These are phyloP conservation scores for Neospermospora avenae DNA, from an alignment of 2,329 filamentous ascomycete genomes.

Conservation along the genomic window DNA sequence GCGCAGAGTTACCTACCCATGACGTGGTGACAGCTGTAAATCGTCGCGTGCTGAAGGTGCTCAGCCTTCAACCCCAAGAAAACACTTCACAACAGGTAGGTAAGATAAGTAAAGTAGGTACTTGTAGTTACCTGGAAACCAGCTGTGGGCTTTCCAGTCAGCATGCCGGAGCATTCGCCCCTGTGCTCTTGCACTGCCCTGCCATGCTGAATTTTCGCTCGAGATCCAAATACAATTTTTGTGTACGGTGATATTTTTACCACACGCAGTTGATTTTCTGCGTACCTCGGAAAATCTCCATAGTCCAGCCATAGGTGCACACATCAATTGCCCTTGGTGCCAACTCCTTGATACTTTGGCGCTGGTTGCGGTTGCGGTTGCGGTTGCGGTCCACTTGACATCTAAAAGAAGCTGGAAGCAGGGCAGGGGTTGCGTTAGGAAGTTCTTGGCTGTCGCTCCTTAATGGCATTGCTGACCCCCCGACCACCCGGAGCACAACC, in stretches of 20 bases:
- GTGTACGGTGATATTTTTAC: too few species aligned
- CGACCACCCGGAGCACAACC: too few species aligned
- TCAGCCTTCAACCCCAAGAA: background rate
- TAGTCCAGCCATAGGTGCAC: too few species aligned
- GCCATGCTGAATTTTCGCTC: background rate
- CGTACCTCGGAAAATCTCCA: too few species aligned
- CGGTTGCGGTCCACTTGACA: background rate
- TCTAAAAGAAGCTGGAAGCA: background rate
- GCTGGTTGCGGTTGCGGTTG: too few species aligned
- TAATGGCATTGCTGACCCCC: conserved; percentile 1
- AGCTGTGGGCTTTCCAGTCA: too few species aligned
- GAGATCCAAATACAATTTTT: background rate
- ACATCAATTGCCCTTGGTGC: too few species aligned
- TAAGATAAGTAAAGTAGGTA: background rate
- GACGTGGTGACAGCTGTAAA: background rate
- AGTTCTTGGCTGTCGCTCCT: conserved; percentile 1
- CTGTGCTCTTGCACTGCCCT: background rate
- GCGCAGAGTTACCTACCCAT: background rate
- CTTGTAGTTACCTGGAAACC: background rate
- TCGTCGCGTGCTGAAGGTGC: background rate
- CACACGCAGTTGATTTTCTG: too few species aligned
- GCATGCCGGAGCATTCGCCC: background rate
- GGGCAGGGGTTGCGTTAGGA: background rate
- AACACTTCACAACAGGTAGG: background rate
- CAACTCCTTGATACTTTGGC: background rate